phyloP scores from a whole-genome alignment of 768 basidiomycete genomes.

The Mycena galericulata region DNA sequence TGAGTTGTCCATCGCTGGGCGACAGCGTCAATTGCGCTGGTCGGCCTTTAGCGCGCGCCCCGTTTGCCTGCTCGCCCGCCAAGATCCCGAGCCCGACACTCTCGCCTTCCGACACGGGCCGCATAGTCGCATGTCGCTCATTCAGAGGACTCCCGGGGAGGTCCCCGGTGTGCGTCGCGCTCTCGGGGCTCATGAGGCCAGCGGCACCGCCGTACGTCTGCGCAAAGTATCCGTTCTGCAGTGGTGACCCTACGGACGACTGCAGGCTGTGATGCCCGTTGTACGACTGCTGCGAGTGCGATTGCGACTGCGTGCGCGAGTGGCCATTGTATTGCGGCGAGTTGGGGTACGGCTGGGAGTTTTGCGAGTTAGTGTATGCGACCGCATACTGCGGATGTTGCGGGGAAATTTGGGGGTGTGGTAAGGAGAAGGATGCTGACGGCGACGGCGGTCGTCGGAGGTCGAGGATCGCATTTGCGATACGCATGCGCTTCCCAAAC shows the following conservation, averaged over 20 bases:
- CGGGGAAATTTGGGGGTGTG: slow-evolving; percentile 34
- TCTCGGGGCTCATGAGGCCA: slow-evolving; percentile 44
- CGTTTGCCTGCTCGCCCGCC: slow-evolving; percentile 18
- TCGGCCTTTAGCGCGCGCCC: slow-evolving; percentile 51
- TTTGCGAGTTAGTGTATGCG: slow-evolving; percentile 45
- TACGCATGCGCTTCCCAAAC: slow-evolving; percentile 94
- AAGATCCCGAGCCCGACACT: slow-evolving; percentile 31
- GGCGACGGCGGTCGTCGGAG: slow-evolving; percentile 76
- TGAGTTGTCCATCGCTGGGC: slow-evolving; percentile 71
- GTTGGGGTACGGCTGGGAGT: slow-evolving; percentile 32
- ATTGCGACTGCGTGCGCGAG: slow-evolving; percentile 56
- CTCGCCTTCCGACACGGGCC: neutral
- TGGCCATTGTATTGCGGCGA: slow-evolving; percentile 42
- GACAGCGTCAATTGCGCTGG: slow-evolving; percentile 67
- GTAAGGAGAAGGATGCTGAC: slow-evolving; percentile 45
- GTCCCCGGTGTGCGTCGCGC: slow-evolving; percentile 32
- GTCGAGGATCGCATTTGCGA: slow-evolving; percentile 92
- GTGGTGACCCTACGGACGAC: slow-evolving; percentile 32
- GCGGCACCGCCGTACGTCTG: slow-evolving; percentile 35
- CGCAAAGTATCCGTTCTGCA: slow-evolving; percentile 35
- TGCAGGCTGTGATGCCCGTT: slow-evolving; percentile 46
- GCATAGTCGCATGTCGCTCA: too few relatives aligned
- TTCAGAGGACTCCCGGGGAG: slow-evolving; percentile 23
- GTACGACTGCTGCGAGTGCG: slow-evolving; percentile 60
- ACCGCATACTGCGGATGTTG: slow-evolving; percentile 46